phyloP scores from a whole-genome alignment of 257 asterid species.

The Plantago ovata region DNA sequence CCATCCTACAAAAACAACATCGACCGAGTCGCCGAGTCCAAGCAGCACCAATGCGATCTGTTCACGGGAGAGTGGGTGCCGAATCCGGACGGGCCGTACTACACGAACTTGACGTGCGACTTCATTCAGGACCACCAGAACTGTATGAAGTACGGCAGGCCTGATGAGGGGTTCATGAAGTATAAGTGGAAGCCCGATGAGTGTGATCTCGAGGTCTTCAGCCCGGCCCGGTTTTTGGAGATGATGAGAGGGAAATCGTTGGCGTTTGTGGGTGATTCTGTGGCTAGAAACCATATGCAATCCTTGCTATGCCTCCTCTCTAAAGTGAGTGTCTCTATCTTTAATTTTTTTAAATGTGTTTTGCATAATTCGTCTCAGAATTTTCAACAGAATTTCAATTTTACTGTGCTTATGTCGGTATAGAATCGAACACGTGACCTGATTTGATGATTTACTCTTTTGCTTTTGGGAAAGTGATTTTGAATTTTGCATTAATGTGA shows the following conservation, averaged over 20 bases:
- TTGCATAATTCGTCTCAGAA: no score
- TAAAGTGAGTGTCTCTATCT: not conserved
- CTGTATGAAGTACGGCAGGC: constrained; percentile 3
- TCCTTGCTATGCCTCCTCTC: not conserved
- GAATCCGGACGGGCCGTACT: not conserved
- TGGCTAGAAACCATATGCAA: constrained; percentile 6
- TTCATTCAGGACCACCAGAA: constrained; percentile 8
- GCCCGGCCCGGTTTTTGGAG: not conserved
- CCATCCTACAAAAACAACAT: not conserved
- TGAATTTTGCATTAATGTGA: no score
- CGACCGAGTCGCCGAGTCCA: not conserved
- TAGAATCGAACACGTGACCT: no score
- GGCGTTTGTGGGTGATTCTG: constrained; percentile 9
- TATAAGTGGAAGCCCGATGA: constrained; percentile 4
- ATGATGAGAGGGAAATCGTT: constrained; percentile 2
- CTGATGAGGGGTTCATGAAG: not conserved
- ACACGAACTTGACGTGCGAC: not conserved
- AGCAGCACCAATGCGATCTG: not conserved
- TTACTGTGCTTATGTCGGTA: no score
- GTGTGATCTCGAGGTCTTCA: constrained; percentile 1
- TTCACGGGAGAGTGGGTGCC: constrained; percentile 3
- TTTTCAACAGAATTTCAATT: no score
- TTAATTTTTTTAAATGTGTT: not conserved
- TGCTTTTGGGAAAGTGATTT: no score
- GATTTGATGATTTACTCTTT: no score